Conservation (phyloP, 495 filamentous ascomycete genomes). For the Penicillium fimorum region DNA sequence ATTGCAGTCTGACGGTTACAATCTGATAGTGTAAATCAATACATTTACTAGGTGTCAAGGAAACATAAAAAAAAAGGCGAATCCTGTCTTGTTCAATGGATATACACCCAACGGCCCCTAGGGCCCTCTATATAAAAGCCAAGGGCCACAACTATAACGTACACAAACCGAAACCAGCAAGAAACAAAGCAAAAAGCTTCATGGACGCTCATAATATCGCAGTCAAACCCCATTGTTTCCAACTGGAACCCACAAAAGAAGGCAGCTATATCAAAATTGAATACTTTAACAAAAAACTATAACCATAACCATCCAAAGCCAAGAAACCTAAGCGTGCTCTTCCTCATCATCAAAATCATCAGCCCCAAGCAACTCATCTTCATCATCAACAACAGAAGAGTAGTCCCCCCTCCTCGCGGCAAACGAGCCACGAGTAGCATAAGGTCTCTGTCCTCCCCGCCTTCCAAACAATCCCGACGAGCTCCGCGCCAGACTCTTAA, state of each 20-base stretch:
- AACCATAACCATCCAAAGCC: conserved; percentile 41
- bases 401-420: conserved; percentile 83
- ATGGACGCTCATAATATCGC: conserved; percentile 30
- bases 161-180: neutral
- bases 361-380: conserved; percentile 87
- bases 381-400: conserved; percentile 82
- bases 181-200: conserved; percentile 13
- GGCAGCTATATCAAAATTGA: conserved; percentile 2
- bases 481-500: conserved; percentile 64
- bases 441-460: conserved; percentile 57
- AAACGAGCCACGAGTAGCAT: conserved; percentile 81
- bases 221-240: conserved; percentile 21
- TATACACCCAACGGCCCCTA: neutral
- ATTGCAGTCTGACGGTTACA: neutral
- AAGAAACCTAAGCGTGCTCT: conserved; percentile 54
- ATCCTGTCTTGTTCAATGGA: neutral
- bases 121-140: neutral
- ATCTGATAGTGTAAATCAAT: neutral
- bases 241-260: conserved; percentile 3
- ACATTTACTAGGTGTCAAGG: neutral
- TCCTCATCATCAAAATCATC: conserved; percentile 94
- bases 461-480: conserved; percentile 45
- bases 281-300: neutral
- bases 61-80: neutral
- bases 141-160: neutral